Conservation (phyloP, 192 early-diverging fungal species). For the Piromyces finnis region DNA sequence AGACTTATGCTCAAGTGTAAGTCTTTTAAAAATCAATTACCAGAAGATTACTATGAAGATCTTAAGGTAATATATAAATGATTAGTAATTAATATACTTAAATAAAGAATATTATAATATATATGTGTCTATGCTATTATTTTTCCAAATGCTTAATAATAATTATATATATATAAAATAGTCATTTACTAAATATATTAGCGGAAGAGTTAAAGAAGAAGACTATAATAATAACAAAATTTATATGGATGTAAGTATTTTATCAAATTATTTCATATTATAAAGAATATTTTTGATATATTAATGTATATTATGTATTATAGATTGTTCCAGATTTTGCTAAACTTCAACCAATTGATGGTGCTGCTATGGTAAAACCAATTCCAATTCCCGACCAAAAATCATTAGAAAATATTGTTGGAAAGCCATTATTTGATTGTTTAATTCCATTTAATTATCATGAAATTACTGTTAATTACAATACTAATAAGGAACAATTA, state of each 20-base stretch:
- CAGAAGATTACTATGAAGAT: neutral
- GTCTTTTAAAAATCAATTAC: neutral
- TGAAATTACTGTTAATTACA: neutral
- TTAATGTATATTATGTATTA: too few relatives aligned
- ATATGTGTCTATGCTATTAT: too few relatives aligned
- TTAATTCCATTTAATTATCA: neutral
- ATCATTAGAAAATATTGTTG: neutral
- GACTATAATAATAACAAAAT: neutral
- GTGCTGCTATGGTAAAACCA: constrained; percentile 56
- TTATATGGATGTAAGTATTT: neutral
- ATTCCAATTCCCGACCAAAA: constrained; percentile 6
- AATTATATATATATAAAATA: neutral
- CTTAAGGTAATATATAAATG: neutral
- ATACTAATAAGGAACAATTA: neutral
- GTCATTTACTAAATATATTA: neutral
- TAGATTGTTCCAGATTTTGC: constrained; percentile 45
- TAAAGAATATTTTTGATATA: too few relatives aligned
- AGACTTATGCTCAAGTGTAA: neutral
- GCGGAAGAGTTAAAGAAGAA: neutral
- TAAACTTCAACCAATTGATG: constrained; percentile 35
- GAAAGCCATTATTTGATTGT: neutral
- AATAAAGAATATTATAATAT: too few relatives aligned
- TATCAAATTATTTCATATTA: too few relatives aligned
- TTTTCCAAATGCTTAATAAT: neutral
- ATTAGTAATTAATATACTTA: too few relatives aligned